Base-by-base conservation (phyloP, 148 eudicot species). In the Vaccinium darrowii region DNA sequence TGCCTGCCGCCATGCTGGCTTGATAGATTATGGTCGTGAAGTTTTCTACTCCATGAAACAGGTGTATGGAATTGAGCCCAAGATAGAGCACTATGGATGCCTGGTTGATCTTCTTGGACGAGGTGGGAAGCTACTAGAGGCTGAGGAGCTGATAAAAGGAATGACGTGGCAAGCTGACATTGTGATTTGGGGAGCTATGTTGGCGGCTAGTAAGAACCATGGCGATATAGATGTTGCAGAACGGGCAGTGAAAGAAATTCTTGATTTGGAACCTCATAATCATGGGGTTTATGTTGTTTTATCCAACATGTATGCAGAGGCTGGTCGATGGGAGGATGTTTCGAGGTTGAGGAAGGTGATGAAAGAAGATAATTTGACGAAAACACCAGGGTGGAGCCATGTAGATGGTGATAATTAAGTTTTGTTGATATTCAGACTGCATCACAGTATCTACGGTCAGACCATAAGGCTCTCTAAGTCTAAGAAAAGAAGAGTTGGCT, bases 221-320 rank as follows among this genome's bases (percentile, higher is more conserved):
- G 92, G 94, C 11, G 79, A 94, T 84, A 71, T 92, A 69, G 95
- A 93, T 88, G 88, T 92, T 86, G 98, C 98, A 21, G 96, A 93
- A 86, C 81, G 98, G 51, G 98, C 81, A 21, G 98, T 86, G 36
- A 74, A 90, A 75, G 92, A 94, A 84, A 94, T 95, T 84, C 83
- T 91, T 65, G 88, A 69, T 71, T 82, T 95, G 88, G 98, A 95
- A 84, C 92, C 95, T 75, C 81, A 85, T 21, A 94, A 93, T 87
- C 98, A 95, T 14, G 98, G 94, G 57, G 98, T 94, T 86, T 89
- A 90, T 90, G 93, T 95, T 67, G 88, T 95, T 82, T 88, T 95
- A 87, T 95, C 98, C 0, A 94, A 95, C 84, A 92, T 94, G 92
- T 92, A 95, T 87, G 97, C 98, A 39, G 96, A 95, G 88, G 93